Conservation (phyloP, 257 asterid species). For the Solanum phureja region DNA sequence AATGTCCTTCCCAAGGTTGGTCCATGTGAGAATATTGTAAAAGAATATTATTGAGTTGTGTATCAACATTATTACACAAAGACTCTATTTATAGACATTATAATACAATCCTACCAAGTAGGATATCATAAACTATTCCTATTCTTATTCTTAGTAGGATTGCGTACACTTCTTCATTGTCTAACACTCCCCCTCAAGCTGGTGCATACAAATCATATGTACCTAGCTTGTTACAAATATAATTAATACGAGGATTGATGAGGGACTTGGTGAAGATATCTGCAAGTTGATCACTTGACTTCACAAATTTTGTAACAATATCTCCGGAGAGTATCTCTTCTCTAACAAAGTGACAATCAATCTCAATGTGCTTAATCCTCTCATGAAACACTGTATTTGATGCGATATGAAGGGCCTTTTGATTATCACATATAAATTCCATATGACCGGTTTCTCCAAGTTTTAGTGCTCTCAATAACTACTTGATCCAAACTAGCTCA, state of each 20-base stretch:
- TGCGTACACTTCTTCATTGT: not conserved
- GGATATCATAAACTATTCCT: not conserved
- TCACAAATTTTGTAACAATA: not conserved
- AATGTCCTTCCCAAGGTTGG: not conserved
- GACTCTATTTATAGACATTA: not conserved
- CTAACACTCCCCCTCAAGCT: not conserved
- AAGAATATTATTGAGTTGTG: not conserved
- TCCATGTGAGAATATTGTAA: not conserved
- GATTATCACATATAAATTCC: not conserved
- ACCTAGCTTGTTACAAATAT: not conserved
- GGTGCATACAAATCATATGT: not conserved
- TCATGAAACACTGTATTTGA: not conserved
- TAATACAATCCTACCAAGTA: not conserved
- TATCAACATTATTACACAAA: not conserved
- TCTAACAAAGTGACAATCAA: not conserved
- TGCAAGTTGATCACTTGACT: not conserved
- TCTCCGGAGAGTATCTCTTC: not conserved
- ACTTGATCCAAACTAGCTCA: not conserved
- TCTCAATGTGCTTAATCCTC: not conserved
- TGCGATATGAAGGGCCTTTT: not conserved
- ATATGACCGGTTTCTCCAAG: not conserved
- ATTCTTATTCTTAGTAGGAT: not conserved
- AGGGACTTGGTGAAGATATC: not conserved
- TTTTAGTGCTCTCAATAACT: not conserved
- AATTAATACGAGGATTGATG: not conserved